Conservation (phyloP, 805 yeast species). For the Cyberlindnera petersonii region DNA sequence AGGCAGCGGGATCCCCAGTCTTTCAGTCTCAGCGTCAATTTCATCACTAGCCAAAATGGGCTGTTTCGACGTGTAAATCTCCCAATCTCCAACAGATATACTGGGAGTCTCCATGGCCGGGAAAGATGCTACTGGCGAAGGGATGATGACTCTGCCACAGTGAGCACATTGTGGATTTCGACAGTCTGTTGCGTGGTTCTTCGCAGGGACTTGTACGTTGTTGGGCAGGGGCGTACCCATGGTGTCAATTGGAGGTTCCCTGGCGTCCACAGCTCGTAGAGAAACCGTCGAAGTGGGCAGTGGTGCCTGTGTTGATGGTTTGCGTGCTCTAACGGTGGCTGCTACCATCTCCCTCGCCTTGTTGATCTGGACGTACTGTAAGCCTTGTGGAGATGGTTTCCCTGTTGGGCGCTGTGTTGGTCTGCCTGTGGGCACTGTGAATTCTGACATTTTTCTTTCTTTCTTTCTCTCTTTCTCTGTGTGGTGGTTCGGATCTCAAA, state of each 20-base stretch:
- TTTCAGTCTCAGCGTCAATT: slow-evolving; percentile 56
- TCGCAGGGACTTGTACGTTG: slow-evolving; percentile 41
- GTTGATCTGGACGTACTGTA: slow-evolving; percentile 51
- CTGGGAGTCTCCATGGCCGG: slow-evolving; percentile 67
- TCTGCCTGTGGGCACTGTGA: slow-evolving; percentile 12
- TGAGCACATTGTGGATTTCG: slow-evolving; percentile 49
- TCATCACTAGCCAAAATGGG: slow-evolving; percentile 77
- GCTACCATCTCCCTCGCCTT: slow-evolving; percentile 63
- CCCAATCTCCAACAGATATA: slow-evolving; percentile 72
- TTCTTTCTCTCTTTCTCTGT: neutral
- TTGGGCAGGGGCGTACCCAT: slow-evolving; percentile 12
- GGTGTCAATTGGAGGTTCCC: slow-evolving; percentile 3
- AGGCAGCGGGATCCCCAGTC: slow-evolving; percentile 79
- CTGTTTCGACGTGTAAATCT: slow-evolving; percentile 61
- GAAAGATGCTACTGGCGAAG: slow-evolving; percentile 62
- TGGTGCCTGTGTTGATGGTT: slow-evolving; percentile 20
- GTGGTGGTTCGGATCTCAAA: no score
- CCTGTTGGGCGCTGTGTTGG: slow-evolving; percentile 13
- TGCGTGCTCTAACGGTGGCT: slow-evolving; percentile 33
- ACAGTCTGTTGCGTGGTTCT: slow-evolving; percentile 31
- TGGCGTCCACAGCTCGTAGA: neutral
- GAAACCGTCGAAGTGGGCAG: slow-evolving; percentile 1
- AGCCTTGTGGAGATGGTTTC: slow-evolving; percentile 31
- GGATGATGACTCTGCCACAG: slow-evolving; percentile 75
- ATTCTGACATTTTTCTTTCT: slow-evolving; percentile 7